A percentile compares a stretch with the other conserved stretches of the same genome.
phyloP scores from a whole-genome alignment of 2,329 filamentous ascomycete species.

The Trichophyton equinum region DNA sequence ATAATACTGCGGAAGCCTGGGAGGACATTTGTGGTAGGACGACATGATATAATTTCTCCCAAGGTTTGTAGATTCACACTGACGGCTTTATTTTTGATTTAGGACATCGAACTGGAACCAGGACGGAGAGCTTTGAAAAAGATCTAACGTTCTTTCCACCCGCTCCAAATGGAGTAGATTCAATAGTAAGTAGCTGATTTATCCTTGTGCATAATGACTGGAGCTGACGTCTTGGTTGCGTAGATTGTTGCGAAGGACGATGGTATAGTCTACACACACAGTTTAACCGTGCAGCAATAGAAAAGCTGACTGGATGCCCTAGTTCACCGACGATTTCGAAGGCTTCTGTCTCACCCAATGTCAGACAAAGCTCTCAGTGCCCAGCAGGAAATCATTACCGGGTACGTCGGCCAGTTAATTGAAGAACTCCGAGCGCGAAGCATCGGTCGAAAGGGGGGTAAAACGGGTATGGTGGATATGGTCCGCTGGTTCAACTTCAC shows the following conservation, averaged over 20 bases:
- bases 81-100: not conserved
- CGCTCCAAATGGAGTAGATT: not conserved
- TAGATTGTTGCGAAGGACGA: not conserved
- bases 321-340: not conserved
- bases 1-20: not conserved
- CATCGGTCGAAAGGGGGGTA: not conserved
- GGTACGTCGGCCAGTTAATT: not conserved
- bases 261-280: not conserved
- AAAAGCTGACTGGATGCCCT: not conserved
- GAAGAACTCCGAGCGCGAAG: not conserved
- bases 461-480: constrained; percentile 12
- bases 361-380: not conserved
- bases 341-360: not conserved
- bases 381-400: not conserved
- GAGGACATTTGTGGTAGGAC: not conserved
- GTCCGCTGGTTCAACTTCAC: constrained; percentile 22
- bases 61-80: not conserved
- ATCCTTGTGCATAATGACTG: not conserved
- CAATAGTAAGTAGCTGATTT: not conserved
- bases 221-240: not conserved
- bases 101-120: not conserved
- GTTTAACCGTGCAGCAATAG: not conserved
- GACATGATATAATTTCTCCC: not conserved
- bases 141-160: not conserved
- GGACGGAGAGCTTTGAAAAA: not conserved